Evolutionary conservation across 768 basidiomycete genomes (phyloP).

Genomic region (Termitomyces sp.): DNA sequence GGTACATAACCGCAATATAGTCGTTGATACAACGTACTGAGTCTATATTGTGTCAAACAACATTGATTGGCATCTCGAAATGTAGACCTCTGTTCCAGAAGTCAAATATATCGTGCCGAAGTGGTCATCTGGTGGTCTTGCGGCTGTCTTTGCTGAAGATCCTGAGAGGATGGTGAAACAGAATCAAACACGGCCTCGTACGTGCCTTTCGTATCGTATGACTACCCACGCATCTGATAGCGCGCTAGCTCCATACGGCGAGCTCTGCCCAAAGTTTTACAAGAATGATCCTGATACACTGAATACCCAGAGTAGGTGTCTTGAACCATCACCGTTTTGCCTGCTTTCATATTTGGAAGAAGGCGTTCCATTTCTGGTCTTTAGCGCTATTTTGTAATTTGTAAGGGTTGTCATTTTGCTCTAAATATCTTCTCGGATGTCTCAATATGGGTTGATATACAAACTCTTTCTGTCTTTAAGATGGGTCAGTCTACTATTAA

Average conservation of each 20-base stretch:
- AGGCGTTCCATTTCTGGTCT: too few relatives aligned
- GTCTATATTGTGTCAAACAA: too few relatives aligned
- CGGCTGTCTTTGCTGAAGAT: conserved; percentile 7
- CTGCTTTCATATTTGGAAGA: neutral
- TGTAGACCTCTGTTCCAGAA: neutral
- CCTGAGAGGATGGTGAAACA: neutral
- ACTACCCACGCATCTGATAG: neutral
- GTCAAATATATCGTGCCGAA: neutral
- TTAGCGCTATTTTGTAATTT: neutral
- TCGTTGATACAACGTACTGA: too few relatives aligned
- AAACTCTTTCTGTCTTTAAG: neutral
- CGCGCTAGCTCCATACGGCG: neutral
- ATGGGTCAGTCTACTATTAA: neutral
- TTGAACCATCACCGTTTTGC: neutral
- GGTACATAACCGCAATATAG: too few relatives aligned
- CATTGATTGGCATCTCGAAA: neutral
- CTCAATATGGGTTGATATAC: neutral
- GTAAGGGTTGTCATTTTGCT: neutral
- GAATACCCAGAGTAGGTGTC: neutral
- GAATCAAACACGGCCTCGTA: conserved; percentile 1
- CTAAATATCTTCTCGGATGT: neutral
- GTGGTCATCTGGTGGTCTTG: neutral
- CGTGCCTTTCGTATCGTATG: neutral
- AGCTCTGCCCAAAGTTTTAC: conserved; percentile 3
- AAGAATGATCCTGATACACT: neutral